Conservation (phyloP, 129 eudicot species). For the Gnaphalium uliginosum region DNA sequence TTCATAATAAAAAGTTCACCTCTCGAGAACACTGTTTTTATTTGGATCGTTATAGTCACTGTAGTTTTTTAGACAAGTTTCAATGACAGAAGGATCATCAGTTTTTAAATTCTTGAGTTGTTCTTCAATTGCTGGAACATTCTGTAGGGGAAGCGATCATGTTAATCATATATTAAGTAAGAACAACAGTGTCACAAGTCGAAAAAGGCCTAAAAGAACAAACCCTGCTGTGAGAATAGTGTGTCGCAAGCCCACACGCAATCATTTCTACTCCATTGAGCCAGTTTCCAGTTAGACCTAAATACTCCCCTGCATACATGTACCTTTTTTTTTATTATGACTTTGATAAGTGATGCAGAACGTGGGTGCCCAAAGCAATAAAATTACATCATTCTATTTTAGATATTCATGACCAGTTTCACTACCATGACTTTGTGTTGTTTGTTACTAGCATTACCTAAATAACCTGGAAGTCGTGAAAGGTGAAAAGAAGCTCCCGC, state of each 20-base stretch:
- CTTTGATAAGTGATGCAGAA: too few relatives aligned
- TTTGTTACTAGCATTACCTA: slow-evolving; percentile 42
- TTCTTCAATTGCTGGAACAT: slow-evolving; percentile 65
- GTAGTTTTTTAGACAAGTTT: slow-evolving; percentile 46
- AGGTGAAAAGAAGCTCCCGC: slow-evolving; percentile 83
- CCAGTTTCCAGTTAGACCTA: slow-evolving; percentile 65
- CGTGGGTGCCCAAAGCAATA: not conserved
- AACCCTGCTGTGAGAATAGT: slow-evolving; percentile 56
- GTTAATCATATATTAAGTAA: not conserved
- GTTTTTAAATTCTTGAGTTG: slow-evolving; percentile 47
- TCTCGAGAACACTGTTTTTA: slow-evolving; percentile 51
- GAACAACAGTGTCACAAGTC: not conserved
- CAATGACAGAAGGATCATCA: slow-evolving; percentile 71
- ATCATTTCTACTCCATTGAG: slow-evolving; percentile 76
- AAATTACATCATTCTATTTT: not conserved
- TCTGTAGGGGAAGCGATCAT: slow-evolving; percentile 38
- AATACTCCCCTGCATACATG: slow-evolving; percentile 62
- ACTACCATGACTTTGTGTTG: not conserved
- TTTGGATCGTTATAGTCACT: slow-evolving; percentile 51
- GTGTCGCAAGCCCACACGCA: slow-evolving; percentile 85
- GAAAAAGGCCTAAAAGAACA: slow-evolving; percentile 16
- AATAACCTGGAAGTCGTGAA: slow-evolving; percentile 65
- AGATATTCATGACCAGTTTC: not conserved
- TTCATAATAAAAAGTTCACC: slow-evolving; percentile 31
- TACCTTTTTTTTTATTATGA: too few relatives aligned